phyloP scores from a whole-genome alignment of 768 basidiomycete species.

The Mycena epipterygia region DNA sequence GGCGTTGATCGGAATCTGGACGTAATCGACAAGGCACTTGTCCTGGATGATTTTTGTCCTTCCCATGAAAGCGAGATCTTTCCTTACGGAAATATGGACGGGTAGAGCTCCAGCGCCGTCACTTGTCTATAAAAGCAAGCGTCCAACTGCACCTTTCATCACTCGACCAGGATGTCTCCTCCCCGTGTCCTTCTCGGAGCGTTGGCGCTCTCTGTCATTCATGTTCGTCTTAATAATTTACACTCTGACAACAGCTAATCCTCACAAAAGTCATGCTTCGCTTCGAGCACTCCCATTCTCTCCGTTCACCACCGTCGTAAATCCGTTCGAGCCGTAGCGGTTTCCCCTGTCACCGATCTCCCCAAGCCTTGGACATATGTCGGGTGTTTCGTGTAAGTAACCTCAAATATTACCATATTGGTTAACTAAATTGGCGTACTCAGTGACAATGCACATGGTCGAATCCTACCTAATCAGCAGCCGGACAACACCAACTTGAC shows the following conservation, averaged over 20 bases:
- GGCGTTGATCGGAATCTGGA: slow-evolving; percentile 29
- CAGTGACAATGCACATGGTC: slow-evolving; percentile 76
- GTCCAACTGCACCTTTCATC: slow-evolving; percentile 19
- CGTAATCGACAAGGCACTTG: slow-evolving; percentile 34
- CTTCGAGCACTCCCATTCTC: slow-evolving; percentile 34
- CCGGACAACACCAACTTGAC: slow-evolving; percentile 54
- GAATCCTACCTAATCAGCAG: slow-evolving; percentile 61
- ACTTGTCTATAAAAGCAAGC: slow-evolving; percentile 30
- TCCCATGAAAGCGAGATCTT: slow-evolving; percentile 20
- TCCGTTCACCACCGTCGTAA: slow-evolving; percentile 51
- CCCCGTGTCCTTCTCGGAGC: slow-evolving; percentile 23
- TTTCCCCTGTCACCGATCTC: slow-evolving; percentile 66
- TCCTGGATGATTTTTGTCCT: slow-evolving; percentile 8
- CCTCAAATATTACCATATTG: neutral
- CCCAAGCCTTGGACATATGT: slow-evolving; percentile 70
- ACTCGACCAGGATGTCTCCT: slow-evolving; percentile 30
- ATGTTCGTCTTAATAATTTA: slow-evolving; percentile 21
- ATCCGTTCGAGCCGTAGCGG: slow-evolving; percentile 54
- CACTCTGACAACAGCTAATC: neutral
- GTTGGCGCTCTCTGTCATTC: slow-evolving; percentile 33
- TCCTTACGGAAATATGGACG: slow-evolving; percentile 26
- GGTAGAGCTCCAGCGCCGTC: slow-evolving; percentile 26
- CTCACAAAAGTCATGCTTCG: slow-evolving; percentile 24
- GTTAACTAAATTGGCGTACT: slow-evolving; percentile 11
- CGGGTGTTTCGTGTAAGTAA: slow-evolving; percentile 74